Conservation (phyloP, 768 basidiomycete genomes). For the Leccinellum luteum region DNA sequence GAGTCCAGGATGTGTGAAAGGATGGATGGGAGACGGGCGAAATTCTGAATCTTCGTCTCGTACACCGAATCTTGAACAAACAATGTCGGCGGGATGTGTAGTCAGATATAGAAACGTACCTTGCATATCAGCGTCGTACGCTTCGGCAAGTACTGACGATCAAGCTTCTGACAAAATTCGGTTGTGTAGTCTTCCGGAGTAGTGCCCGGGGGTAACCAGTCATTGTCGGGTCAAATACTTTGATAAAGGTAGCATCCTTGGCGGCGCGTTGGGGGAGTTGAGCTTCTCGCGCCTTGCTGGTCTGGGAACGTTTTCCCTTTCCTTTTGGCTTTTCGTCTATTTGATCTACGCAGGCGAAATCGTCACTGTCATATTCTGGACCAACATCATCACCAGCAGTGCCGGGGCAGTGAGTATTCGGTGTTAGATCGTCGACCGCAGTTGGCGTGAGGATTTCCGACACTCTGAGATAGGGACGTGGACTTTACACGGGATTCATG, state of each 20-base stretch:
- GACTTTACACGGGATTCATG: constrained; percentile 3
- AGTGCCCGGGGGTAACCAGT: constrained; percentile 82
- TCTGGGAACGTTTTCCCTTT: constrained; percentile 43
- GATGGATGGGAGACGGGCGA: constrained; percentile 85
- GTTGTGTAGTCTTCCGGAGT: constrained; percentile 75
- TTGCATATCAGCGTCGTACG: constrained; percentile 96
- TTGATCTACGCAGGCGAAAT: constrained; percentile 11
- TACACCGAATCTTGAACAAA: constrained; percentile 58
- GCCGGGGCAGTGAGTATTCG: too few relatives aligned
- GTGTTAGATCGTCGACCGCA: too few relatives aligned
- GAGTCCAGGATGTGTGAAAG: constrained; percentile 75
- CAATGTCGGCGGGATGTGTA: background rate
- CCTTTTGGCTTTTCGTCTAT: constrained; percentile 34
- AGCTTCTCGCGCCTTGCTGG: constrained; percentile 43
- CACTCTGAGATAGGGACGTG: constrained; percentile 30
- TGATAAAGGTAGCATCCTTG: constrained; percentile 55
- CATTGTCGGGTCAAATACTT: constrained; percentile 63
- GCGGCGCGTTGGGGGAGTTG: constrained; percentile 45
- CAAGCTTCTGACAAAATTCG: constrained; percentile 87
- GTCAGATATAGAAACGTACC: constrained; percentile 48
- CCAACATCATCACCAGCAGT: too few relatives aligned
- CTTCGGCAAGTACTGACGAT: constrained; percentile 92
- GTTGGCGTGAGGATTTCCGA: background rate
- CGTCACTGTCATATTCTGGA: constrained; percentile 1
- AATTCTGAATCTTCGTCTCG: constrained; percentile 89